Percentiles rank a stretch among this genome's conserved stretches.
Conservation (phyloP, 805 yeast genomes). For the Metschnikowia corniflorae region DNA sequence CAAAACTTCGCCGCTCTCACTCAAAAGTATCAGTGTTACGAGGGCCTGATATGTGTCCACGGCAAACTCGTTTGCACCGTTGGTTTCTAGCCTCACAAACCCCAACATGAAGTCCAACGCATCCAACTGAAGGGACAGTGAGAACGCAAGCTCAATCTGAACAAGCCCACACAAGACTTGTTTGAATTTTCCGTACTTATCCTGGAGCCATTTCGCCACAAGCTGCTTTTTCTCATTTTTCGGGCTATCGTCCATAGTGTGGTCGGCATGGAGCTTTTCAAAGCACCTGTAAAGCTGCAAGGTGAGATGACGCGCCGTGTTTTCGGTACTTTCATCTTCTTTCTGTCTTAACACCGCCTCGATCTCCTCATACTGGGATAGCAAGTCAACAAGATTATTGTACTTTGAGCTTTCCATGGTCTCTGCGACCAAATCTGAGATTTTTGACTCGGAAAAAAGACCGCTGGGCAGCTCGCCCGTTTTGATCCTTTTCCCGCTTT, state of each 20-base stretch:
- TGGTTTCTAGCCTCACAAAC: constrained; percentile 54
- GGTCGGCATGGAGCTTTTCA: constrained; percentile 43
- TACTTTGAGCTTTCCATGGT: constrained; percentile 46
- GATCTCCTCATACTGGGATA: constrained; percentile 35
- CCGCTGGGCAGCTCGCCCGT: constrained; percentile 2
- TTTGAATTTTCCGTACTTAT: constrained; percentile 55
- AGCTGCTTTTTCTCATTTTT: constrained; percentile 44
- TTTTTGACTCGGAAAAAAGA: constrained; percentile 20
- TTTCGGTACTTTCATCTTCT: constrained; percentile 25
- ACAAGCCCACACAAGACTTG: constrained; percentile 40
- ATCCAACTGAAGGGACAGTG: constrained; percentile 51
- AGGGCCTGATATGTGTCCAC: constrained; percentile 45
- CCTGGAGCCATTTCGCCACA: constrained; percentile 61
- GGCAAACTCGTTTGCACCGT: constrained; percentile 57
- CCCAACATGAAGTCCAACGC: constrained; percentile 53
- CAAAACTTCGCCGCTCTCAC: constrained; percentile 35
- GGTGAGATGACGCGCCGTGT: constrained; percentile 38
- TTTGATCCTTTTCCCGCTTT: constrained; percentile 11
- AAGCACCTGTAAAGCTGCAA: constrained; percentile 46
- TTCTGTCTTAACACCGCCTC: constrained; percentile 15
- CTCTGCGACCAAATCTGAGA: constrained; percentile 24
- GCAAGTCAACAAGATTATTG: constrained; percentile 50
- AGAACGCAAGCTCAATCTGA: constrained; percentile 37
- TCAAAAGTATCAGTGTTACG: constrained; percentile 28
- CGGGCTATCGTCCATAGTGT: constrained; percentile 27